Percentiles rank a stretch among this genome's conserved stretches.
Evolutionary conservation across 345 rosid species (phyloP).

Genomic region (Mercurialis annua): DNA sequence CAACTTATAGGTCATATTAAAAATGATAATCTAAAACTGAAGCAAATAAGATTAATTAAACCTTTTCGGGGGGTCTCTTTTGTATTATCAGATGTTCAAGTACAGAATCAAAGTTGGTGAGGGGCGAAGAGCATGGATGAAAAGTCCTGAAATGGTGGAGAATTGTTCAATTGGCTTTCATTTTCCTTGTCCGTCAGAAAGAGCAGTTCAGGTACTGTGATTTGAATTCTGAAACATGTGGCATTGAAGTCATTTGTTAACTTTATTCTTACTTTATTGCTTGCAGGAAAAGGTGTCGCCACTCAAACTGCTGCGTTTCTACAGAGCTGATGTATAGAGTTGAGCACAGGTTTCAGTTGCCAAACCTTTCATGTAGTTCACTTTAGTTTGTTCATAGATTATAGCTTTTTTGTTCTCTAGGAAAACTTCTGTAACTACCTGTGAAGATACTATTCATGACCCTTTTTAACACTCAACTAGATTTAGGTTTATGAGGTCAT

Average conservation of each 20-base stretch:
- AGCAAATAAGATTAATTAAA: too few species aligned
- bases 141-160: slow-evolving; percentile 62
- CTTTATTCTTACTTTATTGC: slow-evolving; percentile 3
- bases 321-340: slow-evolving; percentile 38
- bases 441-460: slow-evolving; percentile 6
- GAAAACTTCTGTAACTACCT: slow-evolving; percentile 9
- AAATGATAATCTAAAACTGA: neutral
- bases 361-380: slow-evolving; percentile 12
- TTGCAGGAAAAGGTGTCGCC: slow-evolving; percentile 56
- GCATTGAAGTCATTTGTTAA: neutral
- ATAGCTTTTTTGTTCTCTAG: slow-evolving; percentile 12
- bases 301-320: slow-evolving; percentile 64
- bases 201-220: slow-evolving; percentile 43
- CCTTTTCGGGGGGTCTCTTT: neutral
- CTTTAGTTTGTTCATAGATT: slow-evolving; percentile 7
- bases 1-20: neutral
- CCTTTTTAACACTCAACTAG: slow-evolving; percentile 4
- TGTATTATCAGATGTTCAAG: slow-evolving; percentile 64
- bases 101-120: slow-evolving; percentile 68
- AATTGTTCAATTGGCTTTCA: slow-evolving; percentile 80
- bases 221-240: neutral
- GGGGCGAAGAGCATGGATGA: slow-evolving; percentile 85
- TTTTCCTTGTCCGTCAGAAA: slow-evolving; percentile 50
- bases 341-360: slow-evolving; percentile 7
- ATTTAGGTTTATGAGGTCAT: slow-evolving; percentile 11